phyloP scores from a whole-genome alignment of 306 rosid genomes.

The Luffa acutangula region DNA sequence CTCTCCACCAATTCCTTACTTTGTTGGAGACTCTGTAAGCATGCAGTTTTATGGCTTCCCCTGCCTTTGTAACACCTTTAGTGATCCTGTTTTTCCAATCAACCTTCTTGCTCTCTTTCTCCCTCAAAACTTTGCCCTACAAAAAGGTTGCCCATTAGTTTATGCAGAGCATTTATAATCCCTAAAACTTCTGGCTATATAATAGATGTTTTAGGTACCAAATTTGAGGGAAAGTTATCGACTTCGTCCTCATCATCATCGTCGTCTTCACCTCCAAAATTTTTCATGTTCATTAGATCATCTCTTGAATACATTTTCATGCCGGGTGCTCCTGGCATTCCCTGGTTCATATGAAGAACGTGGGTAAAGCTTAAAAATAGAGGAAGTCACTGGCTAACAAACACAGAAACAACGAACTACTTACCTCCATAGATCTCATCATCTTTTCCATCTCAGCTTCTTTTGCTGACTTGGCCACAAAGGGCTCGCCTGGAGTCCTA shows the following conservation, averaged over 20 bases:
- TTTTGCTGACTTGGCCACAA: constrained; percentile 69
- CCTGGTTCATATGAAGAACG: constrained; percentile 30
- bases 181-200: background rate
- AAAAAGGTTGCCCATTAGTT: background rate
- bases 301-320: constrained; percentile 97
- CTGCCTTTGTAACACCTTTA: constrained; percentile 34
- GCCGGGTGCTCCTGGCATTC: constrained; percentile 99
- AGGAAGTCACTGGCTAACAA: background rate
- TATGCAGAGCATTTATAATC: background rate
- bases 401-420: constrained; percentile 12
- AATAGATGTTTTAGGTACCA: constrained; percentile 35
- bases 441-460: constrained; percentile 95
- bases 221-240: constrained; percentile 45
- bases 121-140: constrained; percentile 66
- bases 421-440: constrained; percentile 87
- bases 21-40: constrained; percentile 46
- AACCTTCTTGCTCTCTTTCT: constrained; percentile 31
- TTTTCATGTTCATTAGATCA: constrained; percentile 76
- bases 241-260: constrained; percentile 56
- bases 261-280: constrained; percentile 41
- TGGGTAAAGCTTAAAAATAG: background rate
- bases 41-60: constrained; percentile 48
- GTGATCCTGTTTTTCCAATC: constrained; percentile 55
- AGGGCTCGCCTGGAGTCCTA: constrained; percentile 81
- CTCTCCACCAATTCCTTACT: constrained; percentile 51